phyloP scores from a whole-genome alignment of 495 filamentous ascomycete genomes.

The Annulohypoxylon stygium region DNA sequence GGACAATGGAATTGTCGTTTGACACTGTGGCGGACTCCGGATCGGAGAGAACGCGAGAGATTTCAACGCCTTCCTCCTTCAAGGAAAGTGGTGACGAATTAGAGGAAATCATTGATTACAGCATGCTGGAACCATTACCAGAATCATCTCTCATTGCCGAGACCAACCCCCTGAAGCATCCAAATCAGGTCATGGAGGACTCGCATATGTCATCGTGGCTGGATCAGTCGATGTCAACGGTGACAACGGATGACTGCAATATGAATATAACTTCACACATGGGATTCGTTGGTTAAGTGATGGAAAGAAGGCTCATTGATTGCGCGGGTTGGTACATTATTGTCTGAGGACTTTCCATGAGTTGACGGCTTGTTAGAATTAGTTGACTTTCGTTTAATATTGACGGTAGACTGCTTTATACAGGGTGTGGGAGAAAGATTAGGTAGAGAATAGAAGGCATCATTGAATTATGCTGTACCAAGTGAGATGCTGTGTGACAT shows the following conservation, averaged over 20 bases:
- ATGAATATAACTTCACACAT: slow-evolving; percentile 36
- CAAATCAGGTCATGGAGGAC: neutral
- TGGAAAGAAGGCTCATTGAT: neutral
- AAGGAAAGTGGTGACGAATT: neutral
- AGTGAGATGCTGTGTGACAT: neutral
- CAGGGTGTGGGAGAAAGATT: slow-evolving; percentile 6
- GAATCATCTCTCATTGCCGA: neutral
- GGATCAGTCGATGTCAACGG: slow-evolving; percentile 11
- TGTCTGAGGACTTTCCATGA: neutral
- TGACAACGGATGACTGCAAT: slow-evolving; percentile 19
- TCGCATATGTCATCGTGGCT: neutral
- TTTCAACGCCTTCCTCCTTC: neutral
- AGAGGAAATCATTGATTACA: neutral
- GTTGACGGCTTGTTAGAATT: slow-evolving; percentile 3
- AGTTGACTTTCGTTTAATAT: slow-evolving; percentile 19
- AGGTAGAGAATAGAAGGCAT: slow-evolving; percentile 30
- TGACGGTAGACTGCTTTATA: neutral
- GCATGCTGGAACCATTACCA: slow-evolving; percentile 11
- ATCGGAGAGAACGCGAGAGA: neutral
- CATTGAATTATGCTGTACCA: slow-evolving; percentile 9
- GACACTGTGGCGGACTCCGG: neutral
- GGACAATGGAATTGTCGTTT: neutral
- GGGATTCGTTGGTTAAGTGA: slow-evolving; percentile 29
- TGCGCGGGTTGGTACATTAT: neutral
- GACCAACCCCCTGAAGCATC: neutral